These are phyloP conservation scores for Arabis hirsuta DNA, from an alignment of 345 rosid species.

Conservation along the genomic window DNA sequence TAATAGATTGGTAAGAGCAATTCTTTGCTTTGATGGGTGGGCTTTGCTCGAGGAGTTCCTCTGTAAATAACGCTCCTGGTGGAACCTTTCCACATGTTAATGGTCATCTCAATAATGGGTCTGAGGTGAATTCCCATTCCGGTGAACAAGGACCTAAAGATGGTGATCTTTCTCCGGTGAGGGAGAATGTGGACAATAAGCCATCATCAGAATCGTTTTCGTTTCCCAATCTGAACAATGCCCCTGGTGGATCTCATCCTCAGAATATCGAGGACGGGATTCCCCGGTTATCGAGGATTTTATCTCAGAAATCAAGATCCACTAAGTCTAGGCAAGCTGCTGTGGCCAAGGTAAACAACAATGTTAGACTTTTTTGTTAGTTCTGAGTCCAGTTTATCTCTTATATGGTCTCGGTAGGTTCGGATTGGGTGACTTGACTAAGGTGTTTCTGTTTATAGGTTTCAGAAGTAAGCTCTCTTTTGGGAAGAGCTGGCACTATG, in stretches of 20 bases:
- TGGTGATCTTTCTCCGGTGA: constrained; percentile 48
- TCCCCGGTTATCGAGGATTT: constrained; percentile 68
- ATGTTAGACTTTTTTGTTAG: not conserved
- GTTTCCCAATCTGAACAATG: constrained; percentile 51
- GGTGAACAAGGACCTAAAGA: constrained; percentile 52
- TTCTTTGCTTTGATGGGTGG: constrained; percentile 72
- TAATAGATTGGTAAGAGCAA: constrained; percentile 1
- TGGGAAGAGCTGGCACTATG: constrained; percentile 90
- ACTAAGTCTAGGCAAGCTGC: constrained; percentile 80
- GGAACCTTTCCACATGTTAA: constrained; percentile 70
- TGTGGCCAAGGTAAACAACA: constrained; percentile 68
- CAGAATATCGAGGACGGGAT: constrained; percentile 72
- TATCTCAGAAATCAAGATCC: constrained; percentile 77
- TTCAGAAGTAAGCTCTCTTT: constrained; percentile 79
- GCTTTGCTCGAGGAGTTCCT: constrained; percentile 94
- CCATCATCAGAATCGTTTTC: constrained; percentile 57
- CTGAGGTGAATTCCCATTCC: constrained; percentile 55
- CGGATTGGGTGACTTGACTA: not conserved
- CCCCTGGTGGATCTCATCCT: constrained; percentile 47
- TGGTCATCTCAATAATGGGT: constrained; percentile 54
- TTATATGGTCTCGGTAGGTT: not conserved
- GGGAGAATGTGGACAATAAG: constrained; percentile 52
- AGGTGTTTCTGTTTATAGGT: constrained; percentile 57
- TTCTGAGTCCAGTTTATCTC: constrained; percentile 12
- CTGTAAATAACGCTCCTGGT: constrained; percentile 92